Evolutionary conservation across 2,329 filamentous ascomycete genomes (phyloP), one percentile per base, ranked within the genome.

Genomic region (Aspergillus eucalypticola): DNA sequence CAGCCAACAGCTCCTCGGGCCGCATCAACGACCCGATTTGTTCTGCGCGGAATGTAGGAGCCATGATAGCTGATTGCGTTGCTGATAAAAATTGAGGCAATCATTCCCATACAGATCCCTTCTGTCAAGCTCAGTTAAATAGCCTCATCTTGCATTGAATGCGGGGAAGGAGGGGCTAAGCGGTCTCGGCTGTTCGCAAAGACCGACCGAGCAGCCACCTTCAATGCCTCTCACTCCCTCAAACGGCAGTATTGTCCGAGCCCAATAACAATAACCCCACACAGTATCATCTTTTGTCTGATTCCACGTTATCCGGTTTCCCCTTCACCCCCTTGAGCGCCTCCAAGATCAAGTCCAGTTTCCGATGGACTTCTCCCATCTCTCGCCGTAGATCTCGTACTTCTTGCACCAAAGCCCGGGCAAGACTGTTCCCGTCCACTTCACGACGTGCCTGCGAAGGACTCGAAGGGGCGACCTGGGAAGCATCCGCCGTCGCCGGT

Each of bases 11-110:
- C 6, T 61, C 59, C 15, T 63, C 55, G 1, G 69, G 67, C 8
- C 68, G 64, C 15, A 71, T 60, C 1, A 71, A 60, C 17, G 69
- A 71, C 10, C 68, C 69, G 15, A 71, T 61, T 19, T 71, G 69
- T 42, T 71, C 68, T 19, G 68, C 72, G 19, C 64, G 61, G 44
- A 69, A 69, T 13, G 15, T 21, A 8, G 55, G 55, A 27, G 55
- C 46, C 55, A 58, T 58, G 32, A 15, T 57, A 17, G 4, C 5
- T 35, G 32, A 13, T 6, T 13, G 10, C 11, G 27, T 29, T 29
- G 27, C 27, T 3, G 10, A 35, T 5, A 6, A 35, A 13, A 13
- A 5, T 3, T 15, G 32, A 5, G 11, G 5, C 5, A 13, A 35
- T 35, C 10, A 13, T 11, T 35, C 11, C 11, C 27, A 35, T 35